Evolutionary conservation across 2,329 filamentous ascomycete species (phyloP).

Genomic region (Cytospora leucostoma): DNA sequence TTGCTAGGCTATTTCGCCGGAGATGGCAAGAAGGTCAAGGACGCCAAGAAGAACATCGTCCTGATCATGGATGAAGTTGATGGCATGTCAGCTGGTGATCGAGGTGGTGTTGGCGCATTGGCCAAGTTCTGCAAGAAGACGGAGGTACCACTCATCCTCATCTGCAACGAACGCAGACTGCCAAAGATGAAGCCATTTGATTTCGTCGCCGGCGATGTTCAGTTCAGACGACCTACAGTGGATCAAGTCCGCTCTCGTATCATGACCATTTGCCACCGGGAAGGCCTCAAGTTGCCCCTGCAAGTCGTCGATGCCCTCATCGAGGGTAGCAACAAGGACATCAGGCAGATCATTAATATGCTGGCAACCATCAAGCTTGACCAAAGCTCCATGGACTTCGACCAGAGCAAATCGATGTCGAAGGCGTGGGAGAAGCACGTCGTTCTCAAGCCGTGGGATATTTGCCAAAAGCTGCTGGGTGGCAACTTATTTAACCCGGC

Average conservation of each 20-base stretch:
- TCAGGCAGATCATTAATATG: slow-evolving; percentile 99
- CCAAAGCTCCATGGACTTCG: slow-evolving; percentile 74
- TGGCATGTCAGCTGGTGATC: slow-evolving; percentile 96
- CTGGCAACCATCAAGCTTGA: slow-evolving; percentile 91
- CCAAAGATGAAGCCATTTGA: slow-evolving; percentile 99
- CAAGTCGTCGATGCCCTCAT: slow-evolving; percentile 90
- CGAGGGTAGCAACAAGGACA: slow-evolving; percentile 93
- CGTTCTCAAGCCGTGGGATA: slow-evolving; percentile 96
- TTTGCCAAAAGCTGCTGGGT: slow-evolving; percentile 87
- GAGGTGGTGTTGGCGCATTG: slow-evolving; percentile 90
- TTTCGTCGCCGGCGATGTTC: slow-evolving; percentile 77
- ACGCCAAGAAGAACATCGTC: slow-evolving; percentile 86
- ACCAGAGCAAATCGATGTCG: slow-evolving; percentile 89
- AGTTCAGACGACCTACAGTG: slow-evolving; percentile 84
- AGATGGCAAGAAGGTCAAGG: slow-evolving; percentile 78
- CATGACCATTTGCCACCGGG: slow-evolving; percentile 91
- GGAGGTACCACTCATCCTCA: slow-evolving; percentile 90
- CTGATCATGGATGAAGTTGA: slow-evolving; percentile 99
- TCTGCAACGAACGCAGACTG: slow-evolving; percentile 90
- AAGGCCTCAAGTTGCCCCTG: slow-evolving; percentile 81
- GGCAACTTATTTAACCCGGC: slow-evolving; percentile 81
- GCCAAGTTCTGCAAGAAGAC: slow-evolving; percentile 96
- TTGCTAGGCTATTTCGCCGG: slow-evolving; percentile 87
- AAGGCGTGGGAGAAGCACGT: slow-evolving; percentile 99
- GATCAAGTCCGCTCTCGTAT: slow-evolving; percentile 90